Evolutionary conservation across 805 yeast species (phyloP).

Genomic region (Kuraishia capsulata): DNA sequence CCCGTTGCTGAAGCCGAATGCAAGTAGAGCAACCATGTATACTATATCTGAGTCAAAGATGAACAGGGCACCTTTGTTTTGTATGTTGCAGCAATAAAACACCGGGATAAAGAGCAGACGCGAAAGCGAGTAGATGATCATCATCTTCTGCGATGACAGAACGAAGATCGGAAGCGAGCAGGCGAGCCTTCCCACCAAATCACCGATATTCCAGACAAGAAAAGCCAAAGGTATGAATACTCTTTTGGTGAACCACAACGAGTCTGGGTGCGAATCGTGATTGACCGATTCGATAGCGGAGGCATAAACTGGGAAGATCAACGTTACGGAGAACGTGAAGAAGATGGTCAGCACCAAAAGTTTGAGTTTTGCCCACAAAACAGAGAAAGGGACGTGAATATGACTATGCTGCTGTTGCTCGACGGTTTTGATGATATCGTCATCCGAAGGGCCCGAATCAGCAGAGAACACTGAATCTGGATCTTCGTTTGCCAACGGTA

Average conservation of each 20-base stretch:
- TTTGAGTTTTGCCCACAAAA: slow-evolving; percentile 54
- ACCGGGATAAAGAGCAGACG: slow-evolving; percentile 62
- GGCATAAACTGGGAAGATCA: slow-evolving; percentile 88
- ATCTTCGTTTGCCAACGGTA: background rate
- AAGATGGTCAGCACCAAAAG: slow-evolving; percentile 63
- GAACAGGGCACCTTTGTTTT: slow-evolving; percentile 27
- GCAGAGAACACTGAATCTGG: too few relatives aligned
- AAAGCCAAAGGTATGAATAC: slow-evolving; percentile 67
- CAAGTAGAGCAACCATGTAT: slow-evolving; percentile 62
- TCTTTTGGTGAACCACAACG: slow-evolving; percentile 34
- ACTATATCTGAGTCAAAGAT: slow-evolving; percentile 46
- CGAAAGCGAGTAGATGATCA: slow-evolving; percentile 45
- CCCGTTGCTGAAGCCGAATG: slow-evolving; percentile 85
- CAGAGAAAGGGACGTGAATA: slow-evolving; percentile 47
- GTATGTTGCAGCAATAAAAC: slow-evolving; percentile 59
- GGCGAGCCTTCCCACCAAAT: slow-evolving; percentile 63
- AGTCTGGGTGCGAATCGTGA: slow-evolving; percentile 11
- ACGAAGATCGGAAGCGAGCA: slow-evolving; percentile 43
- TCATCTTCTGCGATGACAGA: slow-evolving; percentile 29
- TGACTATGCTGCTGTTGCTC: slow-evolving; percentile 7
- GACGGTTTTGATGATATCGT: background rate
- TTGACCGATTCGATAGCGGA: slow-evolving; percentile 50
- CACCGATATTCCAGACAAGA: slow-evolving; percentile 86
- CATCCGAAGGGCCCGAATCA: background rate
- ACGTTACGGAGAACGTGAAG: slow-evolving; percentile 61